These are phyloP conservation scores for Tulasnella sp. DNA, from an alignment of 768 basidiomycete species.

Conservation along the genomic window DNA sequence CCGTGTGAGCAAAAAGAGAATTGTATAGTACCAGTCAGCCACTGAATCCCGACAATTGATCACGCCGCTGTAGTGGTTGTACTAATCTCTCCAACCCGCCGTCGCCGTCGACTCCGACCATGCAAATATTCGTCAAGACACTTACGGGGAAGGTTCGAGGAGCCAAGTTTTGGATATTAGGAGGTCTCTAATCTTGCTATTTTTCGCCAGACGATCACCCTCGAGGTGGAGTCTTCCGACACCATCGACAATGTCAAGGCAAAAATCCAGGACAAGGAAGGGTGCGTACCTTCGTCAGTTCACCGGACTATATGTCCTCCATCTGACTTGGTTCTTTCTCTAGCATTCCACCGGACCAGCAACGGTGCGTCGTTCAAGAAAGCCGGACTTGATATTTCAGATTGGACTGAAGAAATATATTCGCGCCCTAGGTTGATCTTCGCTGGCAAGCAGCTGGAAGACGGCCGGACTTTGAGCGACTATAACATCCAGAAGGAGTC, in stretches of 20 bases:
- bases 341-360: slow-evolving; percentile 90
- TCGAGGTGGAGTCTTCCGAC: slow-evolving; percentile 95
- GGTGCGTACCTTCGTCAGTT: no score
- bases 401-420: slow-evolving; percentile 21
- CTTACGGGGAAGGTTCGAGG: slow-evolving; percentile 58
- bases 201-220: slow-evolving; percentile 79
- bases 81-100: neutral
- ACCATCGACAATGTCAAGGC: slow-evolving; percentile 95
- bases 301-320: no score
- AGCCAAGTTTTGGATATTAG: neutral
- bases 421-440: slow-evolving; percentile 59
- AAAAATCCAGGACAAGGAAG: slow-evolving; percentile 73
- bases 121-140: slow-evolving; percentile 80
- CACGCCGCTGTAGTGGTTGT: no score
- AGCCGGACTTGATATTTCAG: neutral
- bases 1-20: neutral
- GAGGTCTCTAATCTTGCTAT: slow-evolving; percentile 24
- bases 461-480: slow-evolving; percentile 91
- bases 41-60: neutral
- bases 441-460: slow-evolving; percentile 97
- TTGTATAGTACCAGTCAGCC: neutral
- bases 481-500: no score
- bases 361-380: slow-evolving; percentile 35
- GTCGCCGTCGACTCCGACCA: slow-evolving; percentile 25
- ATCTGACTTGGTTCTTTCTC: neutral